phyloP scores from a whole-genome alignment of 1,139 yeast genomes.

The Wickerhamomyces sp. region DNA sequence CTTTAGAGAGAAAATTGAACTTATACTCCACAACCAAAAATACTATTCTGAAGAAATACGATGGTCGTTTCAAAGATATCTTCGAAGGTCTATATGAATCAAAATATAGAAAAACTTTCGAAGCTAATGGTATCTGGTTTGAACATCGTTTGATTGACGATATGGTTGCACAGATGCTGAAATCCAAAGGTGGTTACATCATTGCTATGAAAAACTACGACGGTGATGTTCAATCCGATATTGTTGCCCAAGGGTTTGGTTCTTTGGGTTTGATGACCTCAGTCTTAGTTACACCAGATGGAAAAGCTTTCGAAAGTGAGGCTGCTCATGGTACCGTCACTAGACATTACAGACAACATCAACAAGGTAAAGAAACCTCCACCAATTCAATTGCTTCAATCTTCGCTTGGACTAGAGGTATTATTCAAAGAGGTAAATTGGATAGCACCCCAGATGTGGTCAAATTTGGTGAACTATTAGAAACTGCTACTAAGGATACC shows the following conservation, averaged over 20 bases:
- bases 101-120: slow-evolving; percentile 54
- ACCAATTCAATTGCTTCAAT: slow-evolving; percentile 83
- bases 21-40: slow-evolving; percentile 72
- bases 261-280: slow-evolving; percentile 83
- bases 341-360: slow-evolving; percentile 80
- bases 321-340: slow-evolving; percentile 90
- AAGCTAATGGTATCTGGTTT: slow-evolving; percentile 64
- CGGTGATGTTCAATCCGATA: slow-evolving; percentile 83
- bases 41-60: slow-evolving; percentile 77
- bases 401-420: slow-evolving; percentile 84
- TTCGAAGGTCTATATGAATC: slow-evolving; percentile 62
- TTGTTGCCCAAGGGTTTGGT: slow-evolving; percentile 85
- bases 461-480: slow-evolving; percentile 60
- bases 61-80: slow-evolving; percentile 77
- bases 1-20: slow-evolving; percentile 59
- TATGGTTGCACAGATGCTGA: slow-evolving; percentile 87
- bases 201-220: slow-evolving; percentile 83
- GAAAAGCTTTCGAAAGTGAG: slow-evolving; percentile 76
- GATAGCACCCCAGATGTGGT: slow-evolving; percentile 70
- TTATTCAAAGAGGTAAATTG: slow-evolving; percentile 73
- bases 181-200: slow-evolving; percentile 77
- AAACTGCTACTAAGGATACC: slow-evolving; percentile 65
- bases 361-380: slow-evolving; percentile 79
- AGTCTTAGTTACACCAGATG: slow-evolving; percentile 80
- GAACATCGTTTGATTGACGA: slow-evolving; percentile 83